phyloP scores from a whole-genome alignment of 176 grass and related monocot genomes.

The Aechmea fasciata region DNA sequence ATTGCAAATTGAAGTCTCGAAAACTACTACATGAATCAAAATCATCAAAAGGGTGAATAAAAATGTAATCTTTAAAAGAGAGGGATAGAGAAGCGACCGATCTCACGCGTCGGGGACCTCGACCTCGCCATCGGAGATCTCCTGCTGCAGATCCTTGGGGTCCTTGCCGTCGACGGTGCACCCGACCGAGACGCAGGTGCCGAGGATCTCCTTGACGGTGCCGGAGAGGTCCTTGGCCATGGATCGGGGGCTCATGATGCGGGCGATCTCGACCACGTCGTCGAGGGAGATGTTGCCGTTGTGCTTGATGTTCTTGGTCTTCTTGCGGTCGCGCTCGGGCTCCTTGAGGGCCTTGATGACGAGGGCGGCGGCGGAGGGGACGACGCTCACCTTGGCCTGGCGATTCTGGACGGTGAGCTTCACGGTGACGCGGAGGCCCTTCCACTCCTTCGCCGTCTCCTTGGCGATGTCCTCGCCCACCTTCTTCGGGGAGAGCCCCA shows the following conservation, averaged over 20 bases:
- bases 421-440: slow-evolving; percentile 71
- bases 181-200: not conserved
- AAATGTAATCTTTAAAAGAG: not conserved
- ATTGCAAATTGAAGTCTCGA: too few species aligned
- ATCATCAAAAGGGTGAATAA: not conserved
- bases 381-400: slow-evolving; percentile 69
- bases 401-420: slow-evolving; percentile 87
- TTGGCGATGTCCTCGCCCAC: slow-evolving; percentile 77
- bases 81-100: not conserved
- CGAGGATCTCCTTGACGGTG: slow-evolving; percentile 3
- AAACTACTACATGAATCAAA: too few species aligned
- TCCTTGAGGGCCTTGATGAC: slow-evolving; percentile 78
- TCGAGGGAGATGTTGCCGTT: slow-evolving; percentile 63
- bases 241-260: not conserved
- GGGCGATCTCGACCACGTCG: slow-evolving; percentile 58
- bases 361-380: slow-evolving; percentile 65
- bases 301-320: slow-evolving; percentile 80
- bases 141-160: not conserved
- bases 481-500: slow-evolving; percentile 77
- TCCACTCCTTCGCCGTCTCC: slow-evolving; percentile 85
- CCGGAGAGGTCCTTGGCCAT: slow-evolving; percentile 2
- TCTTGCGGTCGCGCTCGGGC: slow-evolving; percentile 72
- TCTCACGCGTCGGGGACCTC: not conserved
- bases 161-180: slow-evolving; percentile 1
- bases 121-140: not conserved